Base-by-base conservation (phyloP, 208 protist species). In the Trypanosoma scelopori region DNA sequence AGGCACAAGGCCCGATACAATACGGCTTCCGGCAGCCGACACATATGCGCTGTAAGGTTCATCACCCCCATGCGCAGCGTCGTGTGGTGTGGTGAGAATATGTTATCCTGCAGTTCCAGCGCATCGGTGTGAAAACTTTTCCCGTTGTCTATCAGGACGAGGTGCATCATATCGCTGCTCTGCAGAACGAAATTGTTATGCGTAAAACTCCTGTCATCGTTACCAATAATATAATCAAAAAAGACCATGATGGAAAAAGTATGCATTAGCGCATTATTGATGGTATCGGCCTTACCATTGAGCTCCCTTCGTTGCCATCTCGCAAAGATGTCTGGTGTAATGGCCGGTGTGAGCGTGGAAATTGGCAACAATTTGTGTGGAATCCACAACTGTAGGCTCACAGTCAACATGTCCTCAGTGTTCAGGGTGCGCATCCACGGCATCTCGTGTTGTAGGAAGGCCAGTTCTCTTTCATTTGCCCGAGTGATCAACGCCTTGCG, bases 211-310 rank as follows among this genome's bases (percentile, higher is more conserved):
- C 65, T 43, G 23, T 70, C 65, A 1, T 60, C 65, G 32, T 70
- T 70, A 30, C 51, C 65, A 30, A 70, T 70, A 25, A 70, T 45
- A 43, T 57, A 70, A 39, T 70, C 65, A 61, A 70, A 70, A 30
- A 70, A 55, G 0, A 41, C 5, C 50, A 70, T 70, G 15, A 23
- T 55, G 22, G 52, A 16, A 25, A 60, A 20, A 22, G 60, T 42
- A 22, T 27, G 20, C 65, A 70, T 55, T 5, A 63, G 0, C 45
- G 12, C 18, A 20, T 49, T 20, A 30, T 16, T 46, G 20, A 32
- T 16, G 25, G 12, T 9, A 27, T 20, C 22, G 23, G 15, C 3
- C 2, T 2, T 49, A 32, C 56, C 18, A 1, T 1, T 15, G n/a
- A 0, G 11, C 42, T 35, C 27, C 30, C 0, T 12, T 39, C 45